These are phyloP conservation scores for Nemania diffusa DNA, from an alignment of 2,329 filamentous ascomycete genomes.

Conservation along the genomic window DNA sequence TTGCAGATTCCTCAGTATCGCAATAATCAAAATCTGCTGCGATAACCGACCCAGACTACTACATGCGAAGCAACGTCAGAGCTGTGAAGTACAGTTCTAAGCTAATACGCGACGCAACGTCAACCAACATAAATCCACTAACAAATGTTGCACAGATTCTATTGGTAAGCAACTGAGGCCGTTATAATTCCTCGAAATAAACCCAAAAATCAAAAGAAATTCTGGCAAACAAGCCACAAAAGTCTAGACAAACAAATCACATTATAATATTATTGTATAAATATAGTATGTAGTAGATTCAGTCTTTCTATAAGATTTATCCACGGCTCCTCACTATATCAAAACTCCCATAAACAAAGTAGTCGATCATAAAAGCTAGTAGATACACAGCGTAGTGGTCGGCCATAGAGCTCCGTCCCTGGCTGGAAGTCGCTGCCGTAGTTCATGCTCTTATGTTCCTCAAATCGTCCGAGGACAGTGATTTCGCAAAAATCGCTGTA, in stretches of 20 bases:
- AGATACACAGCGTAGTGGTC: conserved; percentile 65
- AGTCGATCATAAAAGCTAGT: conserved; percentile 82
- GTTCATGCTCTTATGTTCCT: conserved; percentile 93
- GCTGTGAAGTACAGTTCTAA: not conserved
- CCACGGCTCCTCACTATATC: conserved; percentile 3
- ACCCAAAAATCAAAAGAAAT: too few relatives aligned
- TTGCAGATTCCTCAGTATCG: not conserved
- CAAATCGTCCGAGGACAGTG: conserved; percentile 75
- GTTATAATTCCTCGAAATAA: too few relatives aligned
- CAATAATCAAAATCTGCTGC: too few relatives aligned
- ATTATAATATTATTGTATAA: too few relatives aligned
- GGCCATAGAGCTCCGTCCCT: conserved; percentile 40
- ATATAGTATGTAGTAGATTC: too few relatives aligned
- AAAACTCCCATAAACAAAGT: conserved; percentile 71
- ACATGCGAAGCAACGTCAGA: not conserved
- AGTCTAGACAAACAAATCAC: too few relatives aligned
- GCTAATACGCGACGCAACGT: not conserved
- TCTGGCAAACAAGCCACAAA: too few relatives aligned
- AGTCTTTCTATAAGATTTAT: too few relatives aligned
- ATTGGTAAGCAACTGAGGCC: not conserved
- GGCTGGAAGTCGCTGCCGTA: conserved; percentile 82
- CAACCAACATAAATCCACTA: too few relatives aligned
- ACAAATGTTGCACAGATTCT: too few relatives aligned
- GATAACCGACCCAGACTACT: not conserved
- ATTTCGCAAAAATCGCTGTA: conserved; percentile 65